These are phyloP conservation scores for Pseudopyricularia cyperi DNA, from an alignment of 2,329 filamentous ascomycete genomes.

Conservation along the genomic window DNA sequence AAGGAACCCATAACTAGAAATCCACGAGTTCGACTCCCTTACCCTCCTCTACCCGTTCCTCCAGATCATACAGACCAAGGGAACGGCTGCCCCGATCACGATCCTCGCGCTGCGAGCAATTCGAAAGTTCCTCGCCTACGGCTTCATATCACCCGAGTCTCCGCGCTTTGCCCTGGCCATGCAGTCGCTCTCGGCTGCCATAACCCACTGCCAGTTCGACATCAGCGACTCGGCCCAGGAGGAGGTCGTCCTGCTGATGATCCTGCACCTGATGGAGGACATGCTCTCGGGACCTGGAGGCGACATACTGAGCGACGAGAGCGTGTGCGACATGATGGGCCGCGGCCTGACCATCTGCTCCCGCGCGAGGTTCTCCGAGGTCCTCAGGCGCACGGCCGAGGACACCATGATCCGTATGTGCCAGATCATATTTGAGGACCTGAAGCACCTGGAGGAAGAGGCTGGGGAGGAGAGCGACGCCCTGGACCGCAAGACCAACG, in stretches of 20 bases:
- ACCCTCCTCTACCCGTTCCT: constrained; percentile 86
- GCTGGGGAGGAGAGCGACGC: constrained; percentile 53
- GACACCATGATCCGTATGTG: constrained; percentile 99
- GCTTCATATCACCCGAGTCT: constrained; percentile 71
- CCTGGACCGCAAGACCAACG: constrained; percentile 52
- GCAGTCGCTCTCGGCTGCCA: constrained; percentile 86
- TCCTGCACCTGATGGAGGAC: constrained; percentile 93
- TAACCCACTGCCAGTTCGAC: constrained; percentile 96
- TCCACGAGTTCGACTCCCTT: constrained; percentile 77
- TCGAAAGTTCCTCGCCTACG: constrained; percentile 93
- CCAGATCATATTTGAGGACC: constrained; percentile 88
- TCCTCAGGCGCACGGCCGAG: constrained; percentile 81
- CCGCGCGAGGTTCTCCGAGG: constrained; percentile 79
- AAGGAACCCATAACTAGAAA: constrained; percentile 41
- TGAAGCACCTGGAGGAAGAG: constrained; percentile 76
- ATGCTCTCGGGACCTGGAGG: constrained; percentile 93
- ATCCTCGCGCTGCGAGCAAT: constrained; percentile 87
- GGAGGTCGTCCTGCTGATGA: constrained; percentile 87
- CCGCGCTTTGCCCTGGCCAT: constrained; percentile 85
- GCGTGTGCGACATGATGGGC: constrained; percentile 99
- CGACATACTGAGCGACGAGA: constrained; percentile 90
- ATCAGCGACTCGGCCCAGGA: constrained; percentile 90
- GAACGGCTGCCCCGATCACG: constrained; percentile 90
- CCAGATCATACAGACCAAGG: constrained; percentile 91
- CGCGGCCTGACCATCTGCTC: constrained; percentile 95